These are phyloP conservation scores for Daedalea quercina DNA, from an alignment of 768 basidiomycete genomes.

Conservation along the genomic window DNA sequence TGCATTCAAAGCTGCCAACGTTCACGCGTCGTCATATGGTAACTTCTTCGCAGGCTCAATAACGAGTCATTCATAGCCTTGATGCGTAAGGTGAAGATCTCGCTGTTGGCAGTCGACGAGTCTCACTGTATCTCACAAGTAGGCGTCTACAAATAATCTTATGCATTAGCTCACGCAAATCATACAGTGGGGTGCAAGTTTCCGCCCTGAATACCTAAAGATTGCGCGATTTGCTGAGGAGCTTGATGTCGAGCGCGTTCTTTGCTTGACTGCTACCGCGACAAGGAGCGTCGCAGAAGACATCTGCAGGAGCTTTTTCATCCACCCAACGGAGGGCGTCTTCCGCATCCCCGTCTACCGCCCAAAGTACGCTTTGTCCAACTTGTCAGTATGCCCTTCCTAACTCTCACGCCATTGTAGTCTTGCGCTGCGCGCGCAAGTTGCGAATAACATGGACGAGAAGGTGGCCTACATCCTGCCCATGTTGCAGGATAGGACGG, in stretches of 20 bases:
- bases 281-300: constrained; percentile 35
- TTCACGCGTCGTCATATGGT: not conserved
- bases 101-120: constrained; percentile 43
- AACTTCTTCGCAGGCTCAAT: constrained; percentile 27
- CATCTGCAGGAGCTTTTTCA: constrained; percentile 38
- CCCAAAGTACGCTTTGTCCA: constrained; percentile 28
- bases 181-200: constrained; percentile 35
- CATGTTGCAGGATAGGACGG: constrained; percentile 28
- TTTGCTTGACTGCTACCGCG: constrained; percentile 41
- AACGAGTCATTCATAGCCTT: constrained; percentile 39
- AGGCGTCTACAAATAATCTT: not conserved
- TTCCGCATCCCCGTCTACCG: constrained; percentile 40
- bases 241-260: constrained; percentile 35
- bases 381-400: no score
- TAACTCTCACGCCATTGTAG: constrained; percentile 13
- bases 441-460: constrained; percentile 24
- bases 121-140: constrained; percentile 42
- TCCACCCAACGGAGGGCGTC: constrained; percentile 31
- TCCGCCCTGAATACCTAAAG: constrained; percentile 33
- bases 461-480: constrained; percentile 33
- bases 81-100: constrained; percentile 35
- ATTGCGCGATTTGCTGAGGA: constrained; percentile 43
- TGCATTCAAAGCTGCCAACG: not conserved
- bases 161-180: not conserved
- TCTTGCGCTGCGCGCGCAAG: constrained; percentile 29